Evolutionary conservation across 177 flowering plant genomes (phyloP), one percentile per base, ranked within the genome.

Genomic region (Vitis hybrid): DNA sequence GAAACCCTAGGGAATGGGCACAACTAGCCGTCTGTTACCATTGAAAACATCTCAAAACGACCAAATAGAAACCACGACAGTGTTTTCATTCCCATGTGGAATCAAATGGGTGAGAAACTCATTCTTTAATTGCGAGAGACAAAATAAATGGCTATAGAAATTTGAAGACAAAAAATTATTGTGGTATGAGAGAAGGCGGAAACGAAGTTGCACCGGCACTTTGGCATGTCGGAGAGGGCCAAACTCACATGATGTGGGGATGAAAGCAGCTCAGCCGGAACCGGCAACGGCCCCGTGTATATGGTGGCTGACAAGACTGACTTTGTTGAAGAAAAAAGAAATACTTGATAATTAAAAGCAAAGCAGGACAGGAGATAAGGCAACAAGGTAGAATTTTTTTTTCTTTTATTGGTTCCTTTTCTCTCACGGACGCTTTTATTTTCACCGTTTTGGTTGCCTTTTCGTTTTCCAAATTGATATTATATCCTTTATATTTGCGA

Each of bases 271-370:
- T 33, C 9, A 57, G 69, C 66, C 70, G 66, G 64, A 75, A 70
- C 71, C 69, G 72, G 64, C 64, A 48, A 61, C 29, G 55, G 64
- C 65, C 57, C 64, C 60, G 62, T 52, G 72, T 19, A 61, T 65
- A 26, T 63, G 66, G 69, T 68, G 76, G 72, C 16, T 77, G 80
- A 80, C 74, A 74, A 75, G 76, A 72, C 72, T 64, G 66, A 59
- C 69, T 76, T 74, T 69, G 33, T 64, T 59, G 62, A 53, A 51
- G 12, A 20, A 33, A 73, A 76, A 66, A 58, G 64, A 72, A 62
- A 62, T 72, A 69, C 68, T 65, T 71, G 70, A 72, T 77, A 69
- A 74, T 31, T 72, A 60, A 74, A 71, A 51, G 63, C 60, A 60
- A 66, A 49, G 57, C 49, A 45, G 49, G 55, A 55, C 69, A 61